Percentiles rank a stretch among this genome's conserved stretches.
These are phyloP conservation scores for Thecaphora thlaspeos DNA, from an alignment of 1,284 basidiomycete species.

Conservation along the genomic window DNA sequence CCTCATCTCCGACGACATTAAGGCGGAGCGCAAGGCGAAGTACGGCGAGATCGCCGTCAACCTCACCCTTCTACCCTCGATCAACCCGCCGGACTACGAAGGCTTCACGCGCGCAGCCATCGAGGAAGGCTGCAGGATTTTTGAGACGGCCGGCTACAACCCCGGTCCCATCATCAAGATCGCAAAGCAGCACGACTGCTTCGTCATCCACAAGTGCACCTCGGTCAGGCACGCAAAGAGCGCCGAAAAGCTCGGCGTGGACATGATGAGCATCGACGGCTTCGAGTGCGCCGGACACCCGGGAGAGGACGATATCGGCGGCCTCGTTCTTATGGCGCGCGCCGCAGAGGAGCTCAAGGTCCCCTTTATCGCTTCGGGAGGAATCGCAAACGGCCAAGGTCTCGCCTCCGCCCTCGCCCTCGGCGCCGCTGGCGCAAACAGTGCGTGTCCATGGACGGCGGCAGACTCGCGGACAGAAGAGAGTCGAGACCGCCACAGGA, in stretches of 20 bases:
- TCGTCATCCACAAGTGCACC: constrained; percentile 88
- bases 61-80: constrained; percentile 82
- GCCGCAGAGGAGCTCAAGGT: constrained; percentile 80
- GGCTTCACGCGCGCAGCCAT: constrained; percentile 78
- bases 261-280: constrained; percentile 65
- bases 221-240: constrained; percentile 65
- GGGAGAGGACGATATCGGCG: constrained; percentile 90
- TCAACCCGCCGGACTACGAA: constrained; percentile 86
- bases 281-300: constrained; percentile 81
- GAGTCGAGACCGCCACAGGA: no score
- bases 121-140: constrained; percentile 82
- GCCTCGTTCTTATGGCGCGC: constrained; percentile 83
- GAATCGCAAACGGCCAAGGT: constrained; percentile 65
- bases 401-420: constrained; percentile 77
- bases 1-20: constrained; percentile 31
- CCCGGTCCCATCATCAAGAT: constrained; percentile 76
- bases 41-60: constrained; percentile 70
- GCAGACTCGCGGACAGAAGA: neutral
- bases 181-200: constrained; percentile 72
- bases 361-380: constrained; percentile 87
- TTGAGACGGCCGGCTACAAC: constrained; percentile 91
- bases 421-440: constrained; percentile 83
- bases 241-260: constrained; percentile 75
- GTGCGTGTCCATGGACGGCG: constrained; percentile 62
- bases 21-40: constrained; percentile 31